Evolutionary conservation across 2,329 filamentous ascomycete species (phyloP), one percentile per base, ranked within the genome.

Genomic region (Neoscytalidium dimidiatum): DNA sequence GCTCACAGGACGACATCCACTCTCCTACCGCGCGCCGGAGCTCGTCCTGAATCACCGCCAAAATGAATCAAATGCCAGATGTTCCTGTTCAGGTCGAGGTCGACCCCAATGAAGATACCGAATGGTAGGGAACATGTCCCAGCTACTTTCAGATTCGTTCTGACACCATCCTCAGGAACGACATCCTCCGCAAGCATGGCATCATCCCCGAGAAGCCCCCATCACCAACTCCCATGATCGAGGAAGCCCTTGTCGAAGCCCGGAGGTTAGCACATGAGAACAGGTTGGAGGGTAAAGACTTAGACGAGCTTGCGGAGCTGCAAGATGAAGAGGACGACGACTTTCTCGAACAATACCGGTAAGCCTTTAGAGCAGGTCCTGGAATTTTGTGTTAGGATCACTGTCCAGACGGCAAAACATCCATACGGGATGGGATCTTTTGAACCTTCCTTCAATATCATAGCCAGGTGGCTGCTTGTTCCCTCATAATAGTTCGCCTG

Each of bases 191-290:
- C 71, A 96, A 96, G 78, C 93, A 99, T 82, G 92, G 93, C 69
- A 85, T 99, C 70, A 98, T 99, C 67, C 95, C 95, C n/a, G 94
- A 98, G 77, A 98, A 97, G 77, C 93, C 94, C 0, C 93, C 94
- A 3, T 97, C 94, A 51, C 95, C 95, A 2, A 97, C 95, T 2
- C 93, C 94, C 6, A 90, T 97, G 81, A 97, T 99, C 72, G 91
- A 99, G 80, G 94, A 98, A 82, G 95, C 95, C 3, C 87, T 99
- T 52, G 79, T 90, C 21, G 92, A 97, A 81, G 95, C 92, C 13
- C 87, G 91, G 66, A 84, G 89, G 71, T 84, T 96, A 67, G 94
- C 94, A 29, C 89, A 98, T 73, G 94, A 97, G 75, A 97, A 97
- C 76, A 84, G 95, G 62, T 82, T 99, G 1, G 94, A 98, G 77